Percentiles rank a stretch among this genome's conserved stretches.
phyloP scores from a whole-genome alignment of 257 asterid species.

The Voacanga thouarsii region DNA sequence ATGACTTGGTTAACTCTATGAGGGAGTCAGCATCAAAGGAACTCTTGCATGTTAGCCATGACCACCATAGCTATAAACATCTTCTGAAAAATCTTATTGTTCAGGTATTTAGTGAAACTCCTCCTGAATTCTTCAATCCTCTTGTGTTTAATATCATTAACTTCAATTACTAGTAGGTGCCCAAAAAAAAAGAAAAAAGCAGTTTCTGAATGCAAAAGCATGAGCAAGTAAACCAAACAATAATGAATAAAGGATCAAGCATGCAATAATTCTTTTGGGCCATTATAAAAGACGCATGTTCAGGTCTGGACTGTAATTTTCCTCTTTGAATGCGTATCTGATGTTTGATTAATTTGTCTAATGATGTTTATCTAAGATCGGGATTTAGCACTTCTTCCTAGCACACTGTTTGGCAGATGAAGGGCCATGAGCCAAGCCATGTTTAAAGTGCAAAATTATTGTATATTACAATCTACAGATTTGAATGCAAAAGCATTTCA shows the following conservation, averaged over 20 bases:
- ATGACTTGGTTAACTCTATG: constrained; percentile 77
- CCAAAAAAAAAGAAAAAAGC: too few species aligned
- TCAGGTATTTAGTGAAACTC: constrained; percentile 48
- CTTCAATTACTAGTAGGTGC: neutral
- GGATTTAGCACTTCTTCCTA: neutral
- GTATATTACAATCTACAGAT: too few species aligned
- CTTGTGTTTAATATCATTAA: neutral
- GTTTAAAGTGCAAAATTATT: neutral
- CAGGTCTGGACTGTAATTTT: neutral
- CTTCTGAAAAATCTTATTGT: constrained; percentile 72
- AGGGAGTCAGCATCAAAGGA: constrained; percentile 64
- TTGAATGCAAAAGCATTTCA: neutral
- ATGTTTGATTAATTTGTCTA: neutral
- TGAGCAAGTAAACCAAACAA: neutral
- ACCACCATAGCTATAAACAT: constrained; percentile 44
- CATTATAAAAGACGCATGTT: neutral
- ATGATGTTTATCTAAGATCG: too few species aligned
- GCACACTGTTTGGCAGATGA: neutral
- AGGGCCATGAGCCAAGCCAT: neutral
- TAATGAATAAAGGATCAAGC: neutral
- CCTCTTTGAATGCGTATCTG: neutral
- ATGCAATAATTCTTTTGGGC: neutral
- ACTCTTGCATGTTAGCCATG: constrained; percentile 47
- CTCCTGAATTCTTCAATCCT: neutral
- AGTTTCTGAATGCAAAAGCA: neutral